Evolutionary conservation across 768 basidiomycete species (phyloP), one percentile per base, ranked within the genome.

Genomic region (Pleurotus pulmonarius): DNA sequence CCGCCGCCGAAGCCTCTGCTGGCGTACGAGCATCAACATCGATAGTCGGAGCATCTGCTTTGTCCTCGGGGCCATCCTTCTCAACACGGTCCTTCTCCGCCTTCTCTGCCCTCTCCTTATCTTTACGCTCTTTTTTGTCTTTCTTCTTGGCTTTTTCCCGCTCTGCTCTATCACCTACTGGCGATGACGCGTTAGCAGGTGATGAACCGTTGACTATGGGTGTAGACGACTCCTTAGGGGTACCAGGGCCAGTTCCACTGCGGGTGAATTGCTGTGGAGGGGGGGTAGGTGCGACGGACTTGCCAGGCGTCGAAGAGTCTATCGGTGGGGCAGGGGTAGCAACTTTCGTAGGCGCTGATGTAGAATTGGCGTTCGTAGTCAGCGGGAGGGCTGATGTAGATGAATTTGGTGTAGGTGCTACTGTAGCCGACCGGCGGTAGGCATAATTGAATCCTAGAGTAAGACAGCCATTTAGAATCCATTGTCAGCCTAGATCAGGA

Each of bases 371-470:
- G 55, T 70, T 73, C 38, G 69, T 65, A 2, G 68, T 41, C 58
- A 70, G 40, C 4, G 75, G 83, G 16, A 87, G 74, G 4, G 80
- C 70, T 12, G 83, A 79, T 1, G 78, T 75, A 5, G 78, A 69
- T 5, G 86, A 81, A 63, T 74, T 82, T 3, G 88, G 85, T 0
- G 86, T 88, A 16, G 81, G 78, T 2, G 74, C 74, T 8, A 77
- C 71, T 18, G 85, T 82, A 29, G 86, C 82, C 4, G 85, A 85
- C 55, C 89, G 86, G 58, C 94, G 87, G 70, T 96, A 96, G 1
- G 92, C 92, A 62, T 94, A 99, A 74, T 98, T 97, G 78, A 98
- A 95, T 34, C 95, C 94, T 94, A 49, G 37, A 26, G 47, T 18
- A 18, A 43, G 24, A 47, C 59, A 24, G 38, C 52, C 57, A 38